Evolutionary conservation across 352 stramenopile species (phyloP).

Genomic region (Phytophthora constricta): DNA sequence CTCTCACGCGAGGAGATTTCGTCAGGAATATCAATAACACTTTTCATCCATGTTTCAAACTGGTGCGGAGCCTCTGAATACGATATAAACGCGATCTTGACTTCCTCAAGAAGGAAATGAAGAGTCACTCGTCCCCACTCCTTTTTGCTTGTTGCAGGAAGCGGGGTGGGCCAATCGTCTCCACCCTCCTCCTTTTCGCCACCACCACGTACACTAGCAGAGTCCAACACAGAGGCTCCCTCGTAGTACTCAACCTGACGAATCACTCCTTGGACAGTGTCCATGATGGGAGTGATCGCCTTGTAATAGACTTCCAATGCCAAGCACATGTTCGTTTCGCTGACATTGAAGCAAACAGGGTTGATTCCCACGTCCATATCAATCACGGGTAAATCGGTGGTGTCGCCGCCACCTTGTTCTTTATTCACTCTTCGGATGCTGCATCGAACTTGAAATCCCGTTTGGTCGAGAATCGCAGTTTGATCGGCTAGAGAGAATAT

Average conservation of each 20-base stretch:
- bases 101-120: constrained; percentile 47
- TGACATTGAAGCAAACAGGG: constrained; percentile 52
- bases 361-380: constrained; percentile 39
- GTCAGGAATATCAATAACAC: constrained; percentile 39
- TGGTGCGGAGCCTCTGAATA: constrained; percentile 51
- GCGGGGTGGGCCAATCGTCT: background rate
- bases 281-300: constrained; percentile 40
- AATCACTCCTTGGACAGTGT: constrained; percentile 30
- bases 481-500: constrained; percentile 39
- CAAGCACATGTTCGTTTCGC: constrained; percentile 48
- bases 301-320: constrained; percentile 44
- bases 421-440: constrained; percentile 19
- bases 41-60: constrained; percentile 68
- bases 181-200: constrained; percentile 7
- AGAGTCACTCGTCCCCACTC: constrained; percentile 31
- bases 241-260: constrained; percentile 33
- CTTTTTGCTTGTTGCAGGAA: constrained; percentile 4
- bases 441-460: constrained; percentile 42
- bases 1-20: constrained; percentile 47
- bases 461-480: constrained; percentile 45
- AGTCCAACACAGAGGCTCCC: constrained; percentile 16
- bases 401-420: background rate
- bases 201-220: constrained; percentile 12
- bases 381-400: constrained; percentile 11
- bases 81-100: constrained; percentile 57